Base-by-base conservation (phyloP, 2,329 filamentous ascomycete genomes). In the Plectosphaerella plurivora region DNA sequence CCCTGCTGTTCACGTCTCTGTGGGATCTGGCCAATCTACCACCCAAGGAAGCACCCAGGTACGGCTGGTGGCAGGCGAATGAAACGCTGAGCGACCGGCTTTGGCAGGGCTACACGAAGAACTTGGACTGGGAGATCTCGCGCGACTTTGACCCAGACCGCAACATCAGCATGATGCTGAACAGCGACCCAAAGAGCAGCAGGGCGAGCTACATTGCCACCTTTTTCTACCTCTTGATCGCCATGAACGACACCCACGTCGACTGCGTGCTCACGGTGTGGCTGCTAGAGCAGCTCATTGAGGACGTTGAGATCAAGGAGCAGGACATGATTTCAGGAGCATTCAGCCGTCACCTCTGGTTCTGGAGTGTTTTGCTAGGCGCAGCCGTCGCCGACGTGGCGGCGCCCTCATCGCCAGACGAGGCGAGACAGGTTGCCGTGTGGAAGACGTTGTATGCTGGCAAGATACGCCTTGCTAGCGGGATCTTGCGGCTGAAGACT, bases 211-310 rank as follows among this genome's bases (percentile, higher is more conserved):
- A 74, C 60, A 73, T 75, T 51, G 71, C 73, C 41, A 74, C 72
- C 35, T 75, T 75, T 60, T 73, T 76, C 60, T 76, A 75, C 59
- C 67, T 76, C 42, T 71, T 72, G 63, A 68, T 73, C 46, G 73
- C 75, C 54, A 60, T 76, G 53, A 71, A 72, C 39, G 66, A 73
- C 50, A 67, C 63, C 37, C 63, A 65, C 33, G 66, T 76, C 39
- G 72, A 74, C 54, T 68, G 70, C 24, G 72, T 73, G 51, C 65
- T 76, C 37, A 66, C 73, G 6, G 72, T 71, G 53, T 75, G 72
- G 72, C 68, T 75, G 45, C 65, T 75, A 45, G 73, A 75, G 57
- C 73, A 76, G 53, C 63, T 75, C 46, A 67, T 74, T 14, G 70
- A 71, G 48, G 73, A 76, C 51, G 69, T 74, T 39, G 70, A 67